Conservation (phyloP, 768 basidiomycete species). For the Boletus rubescentipes region DNA sequence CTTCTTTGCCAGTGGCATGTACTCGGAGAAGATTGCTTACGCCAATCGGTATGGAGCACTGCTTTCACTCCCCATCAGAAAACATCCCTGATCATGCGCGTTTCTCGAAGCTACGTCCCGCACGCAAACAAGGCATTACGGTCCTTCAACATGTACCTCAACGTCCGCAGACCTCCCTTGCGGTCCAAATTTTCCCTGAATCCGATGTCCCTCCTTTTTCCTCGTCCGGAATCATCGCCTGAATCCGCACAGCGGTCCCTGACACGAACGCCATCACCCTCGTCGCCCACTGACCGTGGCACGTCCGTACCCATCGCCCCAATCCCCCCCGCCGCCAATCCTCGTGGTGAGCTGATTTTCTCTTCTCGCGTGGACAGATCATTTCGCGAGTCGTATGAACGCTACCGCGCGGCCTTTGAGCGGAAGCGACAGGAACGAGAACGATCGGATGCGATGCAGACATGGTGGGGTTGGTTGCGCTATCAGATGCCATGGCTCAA, state of each 20-base stretch:
- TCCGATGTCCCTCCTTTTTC: slow-evolving; percentile 39
- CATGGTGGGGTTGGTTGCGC: slow-evolving; percentile 31
- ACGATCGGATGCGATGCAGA: slow-evolving; percentile 34
- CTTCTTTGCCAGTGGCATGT: slow-evolving; percentile 97
- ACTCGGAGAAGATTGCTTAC: slow-evolving; percentile 93
- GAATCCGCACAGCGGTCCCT: slow-evolving; percentile 22
- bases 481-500: slow-evolving; percentile 32
- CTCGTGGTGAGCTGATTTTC: slow-evolving; percentile 96
- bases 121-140: slow-evolving; percentile 92
- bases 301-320: slow-evolving; percentile 52
- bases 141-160: slow-evolving; percentile 95
- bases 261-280: slow-evolving; percentile 29
- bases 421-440: slow-evolving; percentile 66
- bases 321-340: slow-evolving; percentile 88
- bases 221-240: slow-evolving; percentile 28
- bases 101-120: slow-evolving; percentile 77
- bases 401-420: slow-evolving; percentile 88
- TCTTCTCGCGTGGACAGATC: slow-evolving; percentile 78
- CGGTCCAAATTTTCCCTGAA: slow-evolving; percentile 52
- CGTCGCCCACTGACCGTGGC: slow-evolving; percentile 38
- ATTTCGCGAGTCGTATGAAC: slow-evolving; percentile 91
- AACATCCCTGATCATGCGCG: slow-evolving; percentile 12
- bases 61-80: slow-evolving; percentile 8
- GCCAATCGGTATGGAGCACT: slow-evolving; percentile 77
- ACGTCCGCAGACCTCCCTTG: slow-evolving; percentile 80